A percentile compares a stretch with the other conserved stretches of the same genome.
Conservation (phyloP, 2,329 filamentous ascomycete species). For the Hymenoscyphus scutula region DNA sequence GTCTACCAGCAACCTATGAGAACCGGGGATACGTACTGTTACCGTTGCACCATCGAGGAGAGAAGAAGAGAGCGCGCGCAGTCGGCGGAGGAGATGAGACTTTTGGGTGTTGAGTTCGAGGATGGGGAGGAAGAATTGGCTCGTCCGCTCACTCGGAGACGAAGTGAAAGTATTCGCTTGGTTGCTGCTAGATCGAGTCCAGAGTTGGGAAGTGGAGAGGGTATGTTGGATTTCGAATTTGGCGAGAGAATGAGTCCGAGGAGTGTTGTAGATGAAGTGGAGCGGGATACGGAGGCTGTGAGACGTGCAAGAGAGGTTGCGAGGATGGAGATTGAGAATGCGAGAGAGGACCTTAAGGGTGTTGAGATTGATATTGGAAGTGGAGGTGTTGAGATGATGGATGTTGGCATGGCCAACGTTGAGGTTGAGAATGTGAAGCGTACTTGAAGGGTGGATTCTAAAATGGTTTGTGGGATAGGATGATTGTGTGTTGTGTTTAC, state of each 20-base stretch:
- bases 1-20: background rate
- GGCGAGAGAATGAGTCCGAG: background rate
- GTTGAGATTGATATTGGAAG: background rate
- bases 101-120: background rate
- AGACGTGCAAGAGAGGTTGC: background rate
- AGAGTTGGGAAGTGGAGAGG: background rate
- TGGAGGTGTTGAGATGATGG: background rate
- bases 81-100: background rate
- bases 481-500: too few relatives aligned
- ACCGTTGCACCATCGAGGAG: background rate
- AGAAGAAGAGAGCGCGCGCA: background rate
- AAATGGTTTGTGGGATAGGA: background rate
- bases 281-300: slow-evolving; percentile 4
- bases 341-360: background rate
- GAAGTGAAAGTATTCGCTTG: background rate
- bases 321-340: background rate
- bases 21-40: background rate
- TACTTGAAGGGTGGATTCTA: background rate
- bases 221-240: background rate
- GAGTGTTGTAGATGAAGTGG: background rate
- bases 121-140: background rate
- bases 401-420: background rate
- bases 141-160: background rate
- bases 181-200: background rate
- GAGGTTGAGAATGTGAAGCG: background rate